Evolutionary conservation across 2,329 filamentous ascomycete genomes (phyloP), one percentile per base, ranked within the genome.

Genomic region (Colletotrichum sidae): DNA sequence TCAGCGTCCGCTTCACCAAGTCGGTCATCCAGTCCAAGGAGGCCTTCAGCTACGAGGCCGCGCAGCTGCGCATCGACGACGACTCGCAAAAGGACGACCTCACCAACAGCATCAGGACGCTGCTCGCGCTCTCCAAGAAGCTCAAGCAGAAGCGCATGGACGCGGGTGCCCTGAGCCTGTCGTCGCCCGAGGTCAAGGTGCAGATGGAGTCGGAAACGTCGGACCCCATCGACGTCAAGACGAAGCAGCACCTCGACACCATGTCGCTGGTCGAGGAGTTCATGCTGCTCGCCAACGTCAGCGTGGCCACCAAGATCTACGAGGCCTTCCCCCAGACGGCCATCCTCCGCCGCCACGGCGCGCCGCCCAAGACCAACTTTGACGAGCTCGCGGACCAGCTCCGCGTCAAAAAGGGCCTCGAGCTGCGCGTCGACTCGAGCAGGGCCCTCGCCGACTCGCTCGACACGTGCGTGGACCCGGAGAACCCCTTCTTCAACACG

Each of bases 201-300:
- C 93, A 97, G 77, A 92, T 92, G 73, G 95, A 97, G 76, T 97
- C 92, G 8, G 96, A 99, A 79, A 96, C 95, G 1, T 97, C 94
- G 1, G 96, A 98, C 74, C 95, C 96, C 0, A 91, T 97, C 59
- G 96, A 98, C 72, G 93, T 99, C 71, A 94, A 98, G 83, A 97
- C 94, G 6, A 99, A 99, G 80, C 87, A 94, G 72, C 88, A 94
- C 55, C 89, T 99, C 42, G 94, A 96, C 74, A 99, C 96, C 57
- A 99, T 98, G 82, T 97, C 95, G 25, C 87, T 99, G 6, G 96
- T 99, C 35, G 96, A 99, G 76, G 96, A 99, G 76, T 98, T 99
- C 84, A 99, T 99, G 96, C 84, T 99, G 74, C 92, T 98, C 76
- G 96, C 96, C 83, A 99, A 99, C 80, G 94, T 93, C 74, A 95